phyloP scores from a whole-genome alignment of 768 basidiomycete genomes.

The Boletus rufocinnamomeus region DNA sequence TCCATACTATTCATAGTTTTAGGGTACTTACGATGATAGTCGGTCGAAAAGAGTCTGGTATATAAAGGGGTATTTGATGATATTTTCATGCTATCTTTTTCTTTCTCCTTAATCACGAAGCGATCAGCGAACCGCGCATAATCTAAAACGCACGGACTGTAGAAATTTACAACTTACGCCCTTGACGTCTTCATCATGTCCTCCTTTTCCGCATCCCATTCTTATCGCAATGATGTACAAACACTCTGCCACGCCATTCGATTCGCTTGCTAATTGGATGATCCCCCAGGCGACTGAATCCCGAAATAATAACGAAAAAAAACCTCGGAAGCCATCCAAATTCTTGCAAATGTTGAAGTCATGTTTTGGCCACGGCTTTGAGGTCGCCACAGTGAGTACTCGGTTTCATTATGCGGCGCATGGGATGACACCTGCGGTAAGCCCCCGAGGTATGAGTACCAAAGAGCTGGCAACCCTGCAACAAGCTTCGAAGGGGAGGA shows the following conservation, averaged over 20 bases:
- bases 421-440: background rate
- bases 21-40: background rate
- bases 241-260: background rate
- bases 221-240: conserved; percentile 5
- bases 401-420: background rate
- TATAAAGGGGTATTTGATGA: conserved; percentile 4
- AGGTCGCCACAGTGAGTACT: conserved; percentile 18
- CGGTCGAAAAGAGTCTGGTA: background rate
- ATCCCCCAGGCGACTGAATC: conserved; percentile 1
- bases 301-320: conserved; percentile 9
- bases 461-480: conserved; percentile 11
- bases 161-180: conserved; percentile 1
- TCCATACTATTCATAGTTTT: conserved; percentile 13
- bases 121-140: conserved; percentile 1
- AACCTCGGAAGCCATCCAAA: conserved; percentile 7
- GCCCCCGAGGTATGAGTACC: conserved; percentile 22
- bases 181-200: conserved; percentile 12
- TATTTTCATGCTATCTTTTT: background rate
- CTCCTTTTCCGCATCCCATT: background rate
- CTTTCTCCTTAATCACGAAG: background rate
- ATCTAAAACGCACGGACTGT: background rate
- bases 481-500: conserved; percentile 22
- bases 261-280: background rate
- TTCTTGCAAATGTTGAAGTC: conserved; percentile 21
- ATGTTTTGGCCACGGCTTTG: conserved; percentile 22